phyloP scores from a whole-genome alignment of 345 rosid genomes.

The Eucalyptus pumila region DNA sequence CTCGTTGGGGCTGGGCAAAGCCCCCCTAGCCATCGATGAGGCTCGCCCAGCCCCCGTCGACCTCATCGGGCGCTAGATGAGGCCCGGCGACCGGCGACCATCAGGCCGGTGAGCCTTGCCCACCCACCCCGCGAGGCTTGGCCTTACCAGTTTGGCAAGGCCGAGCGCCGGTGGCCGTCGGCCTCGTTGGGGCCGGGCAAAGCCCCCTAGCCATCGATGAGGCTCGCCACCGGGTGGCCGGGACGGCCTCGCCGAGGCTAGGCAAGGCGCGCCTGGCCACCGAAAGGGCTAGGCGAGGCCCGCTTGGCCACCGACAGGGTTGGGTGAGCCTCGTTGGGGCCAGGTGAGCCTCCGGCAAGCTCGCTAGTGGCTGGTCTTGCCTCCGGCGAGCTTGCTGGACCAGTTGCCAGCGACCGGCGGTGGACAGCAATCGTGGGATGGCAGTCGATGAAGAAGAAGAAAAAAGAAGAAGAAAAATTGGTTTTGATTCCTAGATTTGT shows the following conservation, averaged over 20 bases:
- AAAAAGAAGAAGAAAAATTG: too few relatives aligned
- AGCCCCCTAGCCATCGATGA: too few relatives aligned
- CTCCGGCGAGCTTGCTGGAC: rapidly evolving
- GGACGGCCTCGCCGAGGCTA: rapidly evolving
- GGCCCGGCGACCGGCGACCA: rapidly evolving
- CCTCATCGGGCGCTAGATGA: too few relatives aligned
- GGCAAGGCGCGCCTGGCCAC: too few relatives aligned
- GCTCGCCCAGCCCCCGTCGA: too few relatives aligned
- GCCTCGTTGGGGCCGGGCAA: rapidly evolving
- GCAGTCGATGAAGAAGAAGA: too few relatives aligned
- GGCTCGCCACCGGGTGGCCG: too few relatives aligned
- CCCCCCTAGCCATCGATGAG: too few relatives aligned
- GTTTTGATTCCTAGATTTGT: too few relatives aligned
- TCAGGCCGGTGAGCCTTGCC: rapidly evolving
- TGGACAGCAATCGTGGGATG: rapidly evolving
- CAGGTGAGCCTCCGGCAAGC: rapidly evolving
- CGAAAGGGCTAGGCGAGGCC: too few relatives aligned
- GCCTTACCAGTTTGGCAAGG: rapidly evolving
- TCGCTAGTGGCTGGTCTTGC: too few relatives aligned
- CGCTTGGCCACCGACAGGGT: rapidly evolving
- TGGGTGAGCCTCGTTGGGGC: too few relatives aligned
- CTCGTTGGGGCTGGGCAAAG: rapidly evolving
- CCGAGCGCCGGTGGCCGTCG: rapidly evolving
- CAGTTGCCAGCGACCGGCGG: rapidly evolving
- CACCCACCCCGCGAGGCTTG: rapidly evolving